Evolutionary conservation across 2,329 filamentous ascomycete genomes (phyloP).

Genomic region (Gnomoniopsis smithogilvyi): DNA sequence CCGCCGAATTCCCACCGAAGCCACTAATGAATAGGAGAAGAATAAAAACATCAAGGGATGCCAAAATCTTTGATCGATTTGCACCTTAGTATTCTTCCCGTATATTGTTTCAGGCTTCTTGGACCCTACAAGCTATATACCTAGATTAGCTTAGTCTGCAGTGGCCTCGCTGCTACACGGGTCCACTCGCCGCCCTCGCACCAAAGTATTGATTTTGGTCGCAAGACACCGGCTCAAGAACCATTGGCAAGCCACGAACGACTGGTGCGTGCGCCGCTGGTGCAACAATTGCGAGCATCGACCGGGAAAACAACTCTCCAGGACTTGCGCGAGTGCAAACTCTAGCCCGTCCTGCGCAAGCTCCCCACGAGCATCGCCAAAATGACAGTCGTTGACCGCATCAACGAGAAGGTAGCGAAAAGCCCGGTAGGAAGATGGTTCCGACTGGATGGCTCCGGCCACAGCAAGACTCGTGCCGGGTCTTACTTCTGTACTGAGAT

Average conservation of each 20-base stretch:
- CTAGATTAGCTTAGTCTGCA: background rate
- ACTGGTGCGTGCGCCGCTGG: background rate
- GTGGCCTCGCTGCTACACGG: background rate
- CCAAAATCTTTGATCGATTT: background rate
- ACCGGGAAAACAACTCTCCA: background rate
- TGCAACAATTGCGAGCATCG: background rate
- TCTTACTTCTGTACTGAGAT: conserved; percentile 81
- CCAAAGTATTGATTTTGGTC: background rate
- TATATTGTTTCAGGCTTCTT: background rate
- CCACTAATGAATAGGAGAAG: background rate
- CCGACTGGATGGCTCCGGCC: conserved; percentile 75
- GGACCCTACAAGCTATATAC: background rate
- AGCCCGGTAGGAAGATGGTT: conserved; percentile 71
- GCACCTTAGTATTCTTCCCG: background rate
- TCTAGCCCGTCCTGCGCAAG: conserved; percentile 25
- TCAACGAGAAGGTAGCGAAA: conserved; percentile 58
- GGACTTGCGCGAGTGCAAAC: background rate
- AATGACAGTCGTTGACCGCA: conserved; percentile 48
- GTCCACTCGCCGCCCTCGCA: background rate
- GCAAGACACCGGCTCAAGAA: background rate
- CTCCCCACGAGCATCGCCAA: conserved; percentile 11
- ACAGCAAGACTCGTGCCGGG: conserved; percentile 57
- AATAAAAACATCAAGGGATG: background rate
- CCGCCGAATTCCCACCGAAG: background rate
- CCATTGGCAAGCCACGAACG: background rate